These are phyloP conservation scores for Gynandropsis gynandra DNA, from an alignment of 345 rosid genomes.

Conservation along the genomic window DNA sequence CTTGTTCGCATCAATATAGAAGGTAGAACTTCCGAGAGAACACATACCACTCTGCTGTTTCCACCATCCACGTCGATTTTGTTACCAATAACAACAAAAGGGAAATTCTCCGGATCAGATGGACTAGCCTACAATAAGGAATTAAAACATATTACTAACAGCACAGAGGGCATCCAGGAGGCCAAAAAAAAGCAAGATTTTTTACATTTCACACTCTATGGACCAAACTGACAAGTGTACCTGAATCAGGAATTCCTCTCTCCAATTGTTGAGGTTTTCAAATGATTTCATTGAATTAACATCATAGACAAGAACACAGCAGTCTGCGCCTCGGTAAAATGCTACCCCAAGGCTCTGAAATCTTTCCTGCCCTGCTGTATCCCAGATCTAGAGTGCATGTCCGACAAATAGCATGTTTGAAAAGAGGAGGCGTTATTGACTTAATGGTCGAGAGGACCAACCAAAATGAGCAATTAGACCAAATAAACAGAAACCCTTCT, in stretches of 20 bases:
- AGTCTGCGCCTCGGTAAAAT: constrained; percentile 76
- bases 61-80: constrained; percentile 91
- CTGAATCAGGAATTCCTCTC: constrained; percentile 81
- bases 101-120: constrained; percentile 91
- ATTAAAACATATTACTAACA: too few species aligned
- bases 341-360: constrained; percentile 97
- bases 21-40: not conserved
- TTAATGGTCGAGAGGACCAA: too few species aligned
- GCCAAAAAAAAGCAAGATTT: not conserved
- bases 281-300: constrained; percentile 76
- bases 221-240: constrained; percentile 25
- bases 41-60: constrained; percentile 79
- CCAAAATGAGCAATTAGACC: too few species aligned
- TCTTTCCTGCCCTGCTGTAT: constrained; percentile 89
- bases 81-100: constrained; percentile 87
- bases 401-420: not conserved
- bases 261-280: constrained; percentile 78
- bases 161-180: too few species aligned
- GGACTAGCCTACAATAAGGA: constrained; percentile 71
- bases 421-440: too few species aligned
- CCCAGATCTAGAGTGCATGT: constrained; percentile 98
- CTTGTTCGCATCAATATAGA: not conserved
- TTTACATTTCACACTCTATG: not conserved
- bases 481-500: too few species aligned
- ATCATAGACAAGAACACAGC: constrained; percentile 90